These are phyloP conservation scores for Ochromonas danica DNA, from an alignment of 108 stramenopile species.

Conservation along the genomic window DNA sequence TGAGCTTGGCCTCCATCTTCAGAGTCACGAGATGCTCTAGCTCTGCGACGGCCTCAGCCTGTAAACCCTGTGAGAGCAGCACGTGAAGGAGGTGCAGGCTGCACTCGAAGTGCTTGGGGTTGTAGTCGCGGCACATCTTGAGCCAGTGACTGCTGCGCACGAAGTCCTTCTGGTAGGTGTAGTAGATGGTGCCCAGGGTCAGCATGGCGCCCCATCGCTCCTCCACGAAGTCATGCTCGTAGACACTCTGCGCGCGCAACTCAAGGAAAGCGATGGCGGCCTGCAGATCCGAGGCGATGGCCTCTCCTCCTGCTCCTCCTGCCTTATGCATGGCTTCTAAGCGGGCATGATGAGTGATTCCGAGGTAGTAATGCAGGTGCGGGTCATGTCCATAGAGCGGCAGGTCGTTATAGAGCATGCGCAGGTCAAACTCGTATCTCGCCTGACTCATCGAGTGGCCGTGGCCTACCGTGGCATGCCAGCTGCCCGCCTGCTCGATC, in stretches of 20 bases:
- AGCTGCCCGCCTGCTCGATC: slow-evolving; percentile 45
- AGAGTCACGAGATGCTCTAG: background rate
- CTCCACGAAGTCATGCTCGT: slow-evolving; percentile 36
- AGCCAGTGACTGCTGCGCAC: slow-evolving; percentile 37
- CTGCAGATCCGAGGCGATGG: slow-evolving; percentile 9
- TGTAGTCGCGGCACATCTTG: slow-evolving; percentile 40
- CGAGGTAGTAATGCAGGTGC: slow-evolving; percentile 53
- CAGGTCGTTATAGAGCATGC: slow-evolving; percentile 41
- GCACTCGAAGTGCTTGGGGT: slow-evolving; percentile 45
- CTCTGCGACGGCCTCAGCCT: background rate
- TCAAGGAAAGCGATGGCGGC: slow-evolving; percentile 39
- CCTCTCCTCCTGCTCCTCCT: slow-evolving; percentile 28
- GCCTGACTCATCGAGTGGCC: slow-evolving; percentile 39
- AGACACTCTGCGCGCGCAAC: slow-evolving; percentile 27
- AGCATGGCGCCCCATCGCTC: slow-evolving; percentile 43
- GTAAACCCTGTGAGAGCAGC: background rate
- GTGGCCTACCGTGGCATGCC: slow-evolving; percentile 45
- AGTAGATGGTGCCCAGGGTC: slow-evolving; percentile 45
- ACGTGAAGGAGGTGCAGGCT: slow-evolving; percentile 35
- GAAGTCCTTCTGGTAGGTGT: background rate
- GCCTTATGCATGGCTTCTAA: slow-evolving; percentile 41
- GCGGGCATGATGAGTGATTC: slow-evolving; percentile 43
- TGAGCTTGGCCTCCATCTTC: background rate
- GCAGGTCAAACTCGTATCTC: slow-evolving; percentile 46
- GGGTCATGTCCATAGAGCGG: slow-evolving; percentile 44